These are phyloP conservation scores for Casuarina glauca DNA, from an alignment of 306 rosid genomes.

Conservation along the genomic window DNA sequence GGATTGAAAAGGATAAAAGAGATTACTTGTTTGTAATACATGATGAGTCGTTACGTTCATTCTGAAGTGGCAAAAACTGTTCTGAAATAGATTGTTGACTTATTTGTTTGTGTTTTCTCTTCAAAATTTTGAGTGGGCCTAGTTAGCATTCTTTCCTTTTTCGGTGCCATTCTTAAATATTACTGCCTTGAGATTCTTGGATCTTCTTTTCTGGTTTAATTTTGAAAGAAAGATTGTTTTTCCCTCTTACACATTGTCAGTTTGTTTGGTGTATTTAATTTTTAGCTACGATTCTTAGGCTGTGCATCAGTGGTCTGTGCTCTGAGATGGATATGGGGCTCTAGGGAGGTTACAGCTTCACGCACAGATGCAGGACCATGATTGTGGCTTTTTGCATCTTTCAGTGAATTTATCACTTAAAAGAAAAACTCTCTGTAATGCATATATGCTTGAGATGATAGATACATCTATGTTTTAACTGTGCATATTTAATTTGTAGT, in stretches of 20 bases:
- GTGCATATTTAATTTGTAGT: background rate
- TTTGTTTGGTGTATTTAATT: background rate
- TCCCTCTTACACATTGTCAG: background rate
- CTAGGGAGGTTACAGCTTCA: background rate
- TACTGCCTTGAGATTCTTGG: background rate
- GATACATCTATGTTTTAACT: background rate
- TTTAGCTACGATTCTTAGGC: background rate
- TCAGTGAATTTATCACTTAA: background rate
- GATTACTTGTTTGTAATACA: background rate
- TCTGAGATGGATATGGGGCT: background rate
- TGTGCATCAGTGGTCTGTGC: background rate
- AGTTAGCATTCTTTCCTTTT: background rate
- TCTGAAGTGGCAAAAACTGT: background rate
- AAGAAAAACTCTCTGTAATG: background rate
- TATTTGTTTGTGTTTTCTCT: background rate
- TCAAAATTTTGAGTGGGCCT: background rate
- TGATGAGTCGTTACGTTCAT: background rate
- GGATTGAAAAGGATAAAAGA: slow-evolving; percentile 7
- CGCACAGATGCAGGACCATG: background rate
- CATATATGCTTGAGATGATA: background rate
- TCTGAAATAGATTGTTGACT: background rate
- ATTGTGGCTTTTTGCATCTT: background rate
- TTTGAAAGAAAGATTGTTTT: background rate
- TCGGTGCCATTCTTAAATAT: background rate
- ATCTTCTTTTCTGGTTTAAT: background rate